These are phyloP conservation scores for Clavulina sp. DNA, from an alignment of 768 basidiomycete species.

Conservation along the genomic window DNA sequence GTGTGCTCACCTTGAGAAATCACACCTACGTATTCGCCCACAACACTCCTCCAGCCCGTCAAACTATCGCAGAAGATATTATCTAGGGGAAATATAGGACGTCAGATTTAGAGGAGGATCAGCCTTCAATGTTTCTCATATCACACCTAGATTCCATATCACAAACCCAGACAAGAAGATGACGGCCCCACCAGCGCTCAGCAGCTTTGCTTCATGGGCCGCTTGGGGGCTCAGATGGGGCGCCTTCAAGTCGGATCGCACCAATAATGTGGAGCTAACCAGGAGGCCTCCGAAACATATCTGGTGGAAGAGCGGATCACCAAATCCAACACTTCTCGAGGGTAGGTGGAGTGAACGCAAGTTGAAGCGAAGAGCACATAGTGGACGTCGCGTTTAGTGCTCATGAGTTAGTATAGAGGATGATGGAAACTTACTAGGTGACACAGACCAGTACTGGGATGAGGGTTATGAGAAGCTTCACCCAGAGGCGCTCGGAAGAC, in stretches of 20 bases:
- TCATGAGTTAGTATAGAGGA: too few species aligned
- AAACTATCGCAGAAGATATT: conserved; percentile 19
- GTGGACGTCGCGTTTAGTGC: too few species aligned
- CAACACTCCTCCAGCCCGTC: conserved; percentile 5
- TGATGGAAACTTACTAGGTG: conserved; percentile 17
- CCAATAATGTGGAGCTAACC: conserved; percentile 10
- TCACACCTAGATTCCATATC: conserved; percentile 19
- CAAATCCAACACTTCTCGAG: conserved; percentile 15
- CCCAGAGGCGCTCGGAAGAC: neutral
- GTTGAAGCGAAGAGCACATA: too few species aligned
- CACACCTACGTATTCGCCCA: conserved; percentile 5
- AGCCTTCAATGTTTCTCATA: too few species aligned
- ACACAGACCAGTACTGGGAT: conserved; percentile 18
- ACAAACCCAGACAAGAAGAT: conserved; percentile 18
- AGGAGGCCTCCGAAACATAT: conserved; percentile 19
- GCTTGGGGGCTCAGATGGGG: conserved; percentile 2
- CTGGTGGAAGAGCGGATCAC: conserved; percentile 23
- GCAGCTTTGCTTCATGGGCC: conserved; percentile 10
- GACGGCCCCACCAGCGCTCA: conserved; percentile 13
- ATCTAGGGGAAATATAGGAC: conserved; percentile 14
- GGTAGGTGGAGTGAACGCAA: neutral
- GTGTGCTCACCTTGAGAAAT: conserved; percentile 9
- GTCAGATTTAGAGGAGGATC: too few species aligned
- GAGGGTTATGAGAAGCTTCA: conserved; percentile 14
- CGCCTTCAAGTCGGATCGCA: conserved; percentile 12